Conservation (phyloP, 2,329 filamentous ascomycete species). For the Pezicula rhizophila region DNA sequence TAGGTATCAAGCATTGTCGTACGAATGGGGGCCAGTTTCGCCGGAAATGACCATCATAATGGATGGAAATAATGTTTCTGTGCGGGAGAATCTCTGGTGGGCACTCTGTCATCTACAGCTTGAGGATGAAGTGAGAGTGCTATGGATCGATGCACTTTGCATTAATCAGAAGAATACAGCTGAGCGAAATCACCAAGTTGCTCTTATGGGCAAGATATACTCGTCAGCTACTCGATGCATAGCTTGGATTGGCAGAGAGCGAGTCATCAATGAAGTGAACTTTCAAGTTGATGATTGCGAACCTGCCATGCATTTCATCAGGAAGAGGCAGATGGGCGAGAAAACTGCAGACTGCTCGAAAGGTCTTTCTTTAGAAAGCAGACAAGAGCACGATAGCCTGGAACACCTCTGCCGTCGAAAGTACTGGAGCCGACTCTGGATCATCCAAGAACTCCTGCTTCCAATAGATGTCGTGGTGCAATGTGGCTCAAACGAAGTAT, state of each 20-base stretch:
- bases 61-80: too few species aligned
- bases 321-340: not conserved
- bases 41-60: too few species aligned
- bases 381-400: not conserved
- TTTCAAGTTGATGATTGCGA: not conserved
- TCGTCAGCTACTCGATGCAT: not conserved
- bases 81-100: too few species aligned
- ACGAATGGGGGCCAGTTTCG: too few species aligned
- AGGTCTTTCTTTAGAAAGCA: not conserved
- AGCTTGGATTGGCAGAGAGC: not conserved
- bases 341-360: not conserved
- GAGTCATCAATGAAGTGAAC: not conserved
- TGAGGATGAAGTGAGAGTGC: too few species aligned
- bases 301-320: not conserved
- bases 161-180: conserved; percentile 13
- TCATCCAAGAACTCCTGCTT: not conserved
- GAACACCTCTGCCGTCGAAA: not conserved
- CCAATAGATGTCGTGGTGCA: not conserved
- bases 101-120: too few species aligned
- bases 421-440: not conserved
- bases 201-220: conserved; percentile 16
- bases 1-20: too few species aligned
- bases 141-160: conserved; percentile 11
- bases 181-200: conserved; percentile 14
- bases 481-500: not conserved